Evolutionary conservation across 2,329 filamentous ascomycete genomes (phyloP), one percentile per base, ranked within the genome.

Genomic region (Parascedosporium putredinis): DNA sequence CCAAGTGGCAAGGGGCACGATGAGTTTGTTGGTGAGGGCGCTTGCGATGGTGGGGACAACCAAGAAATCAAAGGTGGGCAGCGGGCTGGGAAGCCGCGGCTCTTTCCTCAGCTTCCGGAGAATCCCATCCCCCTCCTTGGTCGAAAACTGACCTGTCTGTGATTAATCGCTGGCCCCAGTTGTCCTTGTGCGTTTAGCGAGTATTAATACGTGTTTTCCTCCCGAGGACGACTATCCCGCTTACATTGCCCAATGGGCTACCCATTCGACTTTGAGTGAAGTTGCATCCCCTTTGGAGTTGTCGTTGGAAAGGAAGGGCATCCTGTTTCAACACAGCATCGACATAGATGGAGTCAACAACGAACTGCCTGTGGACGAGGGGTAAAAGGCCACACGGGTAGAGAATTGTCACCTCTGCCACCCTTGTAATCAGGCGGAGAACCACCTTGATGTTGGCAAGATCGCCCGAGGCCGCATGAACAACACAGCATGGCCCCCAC

Each of bases 381-480:
- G 9, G 38, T 42, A 42, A 16, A 42, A 42, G 23, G 20, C n/a
- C 14, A 42, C 38, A 42, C 18, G 38, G n/a, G 16, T 18, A 16
- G 6, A 42, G 20, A 20, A 42, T 5, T 2, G 16, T 18, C n/a
- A 20, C 16, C 16, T 20, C 18, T 42, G 18, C n/a, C 20, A 16
- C 38, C 16, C 38, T 20, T 42, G 38, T 20, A 20, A 10, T 20
- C 16, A 10, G 10, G 16, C 16, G 38, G 38, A 22, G 20, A 20
- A 10, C n/a, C n/a, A n/a, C n/a, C n/a, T n/a, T n/a, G 5, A 20
- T 10, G 24, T 20, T 25, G 42, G 42, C 42, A 45, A 16, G 42
- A 45, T 45, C 42, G 42, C 25, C 42, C 42, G 23, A 29, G 42
- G 12, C 14, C 23, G 42, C 42, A 45, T 45, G 42, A 45, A 45